Conservation (phyloP, 106 monocot species). For the Acorus calamus region DNA sequence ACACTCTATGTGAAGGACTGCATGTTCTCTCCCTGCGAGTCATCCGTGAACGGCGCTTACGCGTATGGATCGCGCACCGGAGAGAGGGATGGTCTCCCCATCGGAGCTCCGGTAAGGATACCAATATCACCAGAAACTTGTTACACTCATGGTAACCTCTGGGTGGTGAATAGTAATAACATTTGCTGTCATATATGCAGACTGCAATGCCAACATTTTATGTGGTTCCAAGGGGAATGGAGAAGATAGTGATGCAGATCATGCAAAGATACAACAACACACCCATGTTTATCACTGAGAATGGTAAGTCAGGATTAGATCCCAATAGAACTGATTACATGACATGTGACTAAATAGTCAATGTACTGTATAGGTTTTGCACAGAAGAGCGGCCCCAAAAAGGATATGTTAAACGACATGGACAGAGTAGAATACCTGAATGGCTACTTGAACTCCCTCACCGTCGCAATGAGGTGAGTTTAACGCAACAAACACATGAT, state of each 20-base stretch:
- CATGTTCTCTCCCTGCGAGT: slow-evolving; percentile 31
- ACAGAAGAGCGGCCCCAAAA: slow-evolving; percentile 10
- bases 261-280: slow-evolving; percentile 54
- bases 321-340: neutral
- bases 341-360: neutral
- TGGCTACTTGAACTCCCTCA: slow-evolving; percentile 26
- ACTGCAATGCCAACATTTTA: slow-evolving; percentile 19
- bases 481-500: too few relatives aligned
- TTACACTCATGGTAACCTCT: neutral
- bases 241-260: slow-evolving; percentile 35
- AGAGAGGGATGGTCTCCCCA: slow-evolving; percentile 13
- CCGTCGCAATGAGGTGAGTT: slow-evolving; percentile 35
- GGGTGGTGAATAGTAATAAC: too few relatives aligned
- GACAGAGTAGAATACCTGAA: slow-evolving; percentile 25
- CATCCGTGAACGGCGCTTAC: slow-evolving; percentile 4
- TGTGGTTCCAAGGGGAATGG: slow-evolving; percentile 48
- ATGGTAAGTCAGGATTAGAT: slow-evolving; percentile 19
- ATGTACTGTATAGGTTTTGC: slow-evolving; percentile 22
- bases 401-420: slow-evolving; percentile 32
- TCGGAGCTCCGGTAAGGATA: slow-evolving; percentile 22
- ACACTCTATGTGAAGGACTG: slow-evolving; percentile 44
- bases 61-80: slow-evolving; percentile 11
- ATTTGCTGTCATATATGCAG: slow-evolving; percentile 12
- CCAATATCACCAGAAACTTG: neutral
- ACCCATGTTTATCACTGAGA: slow-evolving; percentile 60